These are phyloP conservation scores for Jimgerdemannia flammicorona DNA, from an alignment of 192 early-diverging fungal species.

Conservation along the genomic window DNA sequence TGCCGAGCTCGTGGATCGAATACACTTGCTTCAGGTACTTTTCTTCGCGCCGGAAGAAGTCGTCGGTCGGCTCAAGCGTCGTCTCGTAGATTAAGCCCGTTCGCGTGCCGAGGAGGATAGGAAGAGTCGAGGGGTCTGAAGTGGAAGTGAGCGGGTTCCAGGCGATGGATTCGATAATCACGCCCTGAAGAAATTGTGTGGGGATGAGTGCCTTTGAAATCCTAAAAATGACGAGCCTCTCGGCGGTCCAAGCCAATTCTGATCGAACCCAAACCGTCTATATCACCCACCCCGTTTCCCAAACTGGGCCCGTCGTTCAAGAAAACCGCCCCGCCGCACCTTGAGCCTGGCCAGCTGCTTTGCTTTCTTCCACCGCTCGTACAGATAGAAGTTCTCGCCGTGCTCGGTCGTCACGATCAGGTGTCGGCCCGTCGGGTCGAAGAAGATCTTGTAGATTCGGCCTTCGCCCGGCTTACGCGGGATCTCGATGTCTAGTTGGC, in stretches of 20 bases:
- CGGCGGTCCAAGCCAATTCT: too few species aligned
- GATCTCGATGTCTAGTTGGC: constrained; percentile 66
- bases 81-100: constrained; percentile 89
- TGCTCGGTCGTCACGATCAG: constrained; percentile 83
- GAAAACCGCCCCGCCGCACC: constrained; percentile 29
- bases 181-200: constrained; percentile 38
- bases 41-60: constrained; percentile 82
- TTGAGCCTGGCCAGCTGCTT: constrained; percentile 76
- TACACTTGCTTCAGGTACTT: constrained; percentile 71
- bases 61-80: constrained; percentile 82
- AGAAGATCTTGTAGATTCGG: constrained; percentile 67
- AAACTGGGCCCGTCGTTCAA: background rate
- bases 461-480: constrained; percentile 53
- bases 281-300: background rate
- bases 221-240: too few species aligned
- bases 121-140: constrained; percentile 63
- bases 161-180: constrained; percentile 83
- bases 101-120: constrained; percentile 82
- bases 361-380: constrained; percentile 80
- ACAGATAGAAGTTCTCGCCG: constrained; percentile 91
- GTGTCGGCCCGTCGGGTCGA: constrained; percentile 88
- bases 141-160: constrained; percentile 69
- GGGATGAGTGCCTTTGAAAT: background rate
- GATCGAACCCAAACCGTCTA: background rate
- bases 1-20: constrained; percentile 61